Conservation (phyloP, 257 asterid species). For the Nemophila menziesii region DNA sequence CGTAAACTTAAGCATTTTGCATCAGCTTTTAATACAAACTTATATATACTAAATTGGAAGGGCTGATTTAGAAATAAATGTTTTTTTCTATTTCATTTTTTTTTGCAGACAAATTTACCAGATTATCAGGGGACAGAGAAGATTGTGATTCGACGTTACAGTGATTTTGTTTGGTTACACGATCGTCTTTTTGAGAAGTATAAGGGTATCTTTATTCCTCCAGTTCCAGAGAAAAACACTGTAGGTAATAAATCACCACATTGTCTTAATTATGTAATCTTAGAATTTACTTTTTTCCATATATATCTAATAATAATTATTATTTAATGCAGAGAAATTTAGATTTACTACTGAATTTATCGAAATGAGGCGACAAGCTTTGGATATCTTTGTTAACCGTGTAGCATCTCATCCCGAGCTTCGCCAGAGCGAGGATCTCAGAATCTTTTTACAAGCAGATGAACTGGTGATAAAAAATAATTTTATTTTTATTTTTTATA, state of each 20-base stretch:
- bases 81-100: too few relatives aligned
- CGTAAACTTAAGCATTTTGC: not conserved
- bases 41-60: not conserved
- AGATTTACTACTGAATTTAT: constrained; percentile 88
- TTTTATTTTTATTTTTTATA: not conserved
- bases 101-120: constrained; percentile 71
- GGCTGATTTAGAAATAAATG: not conserved
- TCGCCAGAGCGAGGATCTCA: constrained; percentile 73
- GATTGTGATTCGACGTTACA: constrained; percentile 91
- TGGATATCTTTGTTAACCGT: constrained; percentile 79
- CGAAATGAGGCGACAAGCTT: constrained; percentile 94
- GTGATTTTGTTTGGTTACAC: constrained; percentile 88
- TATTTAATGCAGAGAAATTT: constrained; percentile 54
- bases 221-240: constrained; percentile 98
- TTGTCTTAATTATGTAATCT: too few relatives aligned
- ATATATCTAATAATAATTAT: not conserved
- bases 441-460: constrained; percentile 85
- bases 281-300: too few relatives aligned
- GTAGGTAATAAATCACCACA: constrained; percentile 48
- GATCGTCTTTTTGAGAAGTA: constrained; percentile 87
- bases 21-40: not conserved
- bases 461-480: constrained; percentile 49
- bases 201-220: constrained; percentile 96
- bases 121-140: constrained; percentile 84
- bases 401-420: constrained; percentile 85